Evolutionary conservation across 1,284 basidiomycete genomes (phyloP).

Genomic region (Cystobasidiaceae sp.): DNA sequence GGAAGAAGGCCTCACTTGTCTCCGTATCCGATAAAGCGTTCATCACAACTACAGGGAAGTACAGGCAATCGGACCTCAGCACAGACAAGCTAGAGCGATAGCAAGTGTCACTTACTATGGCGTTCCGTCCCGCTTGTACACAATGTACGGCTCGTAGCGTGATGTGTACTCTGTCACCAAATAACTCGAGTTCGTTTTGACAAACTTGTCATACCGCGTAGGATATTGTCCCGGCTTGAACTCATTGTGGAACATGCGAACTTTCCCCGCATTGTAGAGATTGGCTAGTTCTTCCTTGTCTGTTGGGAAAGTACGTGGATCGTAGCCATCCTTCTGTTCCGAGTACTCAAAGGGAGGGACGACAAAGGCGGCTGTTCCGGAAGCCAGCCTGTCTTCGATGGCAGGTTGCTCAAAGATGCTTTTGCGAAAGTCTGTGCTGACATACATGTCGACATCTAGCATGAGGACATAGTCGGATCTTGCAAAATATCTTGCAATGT

Average conservation of each 20-base stretch:
- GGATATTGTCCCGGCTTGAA: constrained; percentile 68
- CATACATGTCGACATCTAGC: constrained; percentile 76
- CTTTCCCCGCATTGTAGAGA: constrained; percentile 54
- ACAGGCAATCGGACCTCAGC: too few species aligned
- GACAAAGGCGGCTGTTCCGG: constrained; percentile 61
- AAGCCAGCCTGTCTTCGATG: constrained; percentile 50
- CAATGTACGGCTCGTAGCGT: too few species aligned
- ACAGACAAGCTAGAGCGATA: too few species aligned
- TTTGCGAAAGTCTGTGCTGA: constrained; percentile 67
- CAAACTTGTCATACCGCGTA: constrained; percentile 66
- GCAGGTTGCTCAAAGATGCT: constrained; percentile 50
- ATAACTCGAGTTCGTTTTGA: constrained; percentile 61
- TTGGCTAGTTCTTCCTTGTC: constrained; percentile 61
- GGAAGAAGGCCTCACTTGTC: too few species aligned
- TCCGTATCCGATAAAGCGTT: constrained; percentile 77
- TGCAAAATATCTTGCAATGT: constrained; percentile 69
- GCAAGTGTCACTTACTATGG: too few species aligned
- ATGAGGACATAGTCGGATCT: constrained; percentile 76
- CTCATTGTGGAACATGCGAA: constrained; percentile 69
- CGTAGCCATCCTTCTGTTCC: constrained; percentile 57
- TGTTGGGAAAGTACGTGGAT: constrained; percentile 57
- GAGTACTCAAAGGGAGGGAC: constrained; percentile 71
- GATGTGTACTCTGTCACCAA: constrained; percentile 67
- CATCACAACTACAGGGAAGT: too few species aligned
- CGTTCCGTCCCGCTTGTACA: too few species aligned